Evolutionary conservation across 805 yeast genomes (phyloP).

Genomic region (Yamadazyma paraphyllophila): DNA sequence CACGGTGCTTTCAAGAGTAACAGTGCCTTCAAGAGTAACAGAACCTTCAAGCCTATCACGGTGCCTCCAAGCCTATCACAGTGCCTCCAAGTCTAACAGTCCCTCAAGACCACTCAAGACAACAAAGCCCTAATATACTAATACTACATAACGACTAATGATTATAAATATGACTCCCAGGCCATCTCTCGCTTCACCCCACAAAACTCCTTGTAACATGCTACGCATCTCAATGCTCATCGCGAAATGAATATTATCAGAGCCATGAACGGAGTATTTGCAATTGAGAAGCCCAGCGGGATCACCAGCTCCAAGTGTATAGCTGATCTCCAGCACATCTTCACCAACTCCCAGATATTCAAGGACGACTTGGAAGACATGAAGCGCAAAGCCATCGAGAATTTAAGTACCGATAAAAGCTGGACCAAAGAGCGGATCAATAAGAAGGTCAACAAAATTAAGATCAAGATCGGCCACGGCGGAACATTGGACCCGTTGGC

Average conservation of each 20-base stretch:
- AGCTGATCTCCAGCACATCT: conserved; percentile 58
- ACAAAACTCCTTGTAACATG: too few species aligned
- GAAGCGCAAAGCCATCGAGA: conserved; percentile 43
- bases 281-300: conserved; percentile 86
- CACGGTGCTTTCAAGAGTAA: too few species aligned
- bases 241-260: conserved; percentile 25
- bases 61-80: too few species aligned
- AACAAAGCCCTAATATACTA: too few species aligned
- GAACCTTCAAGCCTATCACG: too few species aligned
- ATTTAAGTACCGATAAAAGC: conserved; percentile 35
- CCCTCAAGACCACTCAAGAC: too few species aligned
- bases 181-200: not conserved
- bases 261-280: conserved; percentile 87
- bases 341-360: conserved; percentile 60
- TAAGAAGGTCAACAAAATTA: conserved; percentile 50
- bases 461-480: conserved; percentile 94
- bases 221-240: conserved; percentile 6
- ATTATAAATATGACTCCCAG: too few species aligned
- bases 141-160: too few species aligned
- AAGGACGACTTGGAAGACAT: conserved; percentile 51
- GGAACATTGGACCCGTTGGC: conserved; percentile 97
- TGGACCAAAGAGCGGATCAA: conserved; percentile 49
- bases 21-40: too few species aligned
- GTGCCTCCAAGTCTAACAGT: too few species aligned
- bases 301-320: conserved; percentile 76